Evolutionary conservation across 176 grass and related monocot species (phyloP).

Genomic region (Hyparrhenia diplandra): DNA sequence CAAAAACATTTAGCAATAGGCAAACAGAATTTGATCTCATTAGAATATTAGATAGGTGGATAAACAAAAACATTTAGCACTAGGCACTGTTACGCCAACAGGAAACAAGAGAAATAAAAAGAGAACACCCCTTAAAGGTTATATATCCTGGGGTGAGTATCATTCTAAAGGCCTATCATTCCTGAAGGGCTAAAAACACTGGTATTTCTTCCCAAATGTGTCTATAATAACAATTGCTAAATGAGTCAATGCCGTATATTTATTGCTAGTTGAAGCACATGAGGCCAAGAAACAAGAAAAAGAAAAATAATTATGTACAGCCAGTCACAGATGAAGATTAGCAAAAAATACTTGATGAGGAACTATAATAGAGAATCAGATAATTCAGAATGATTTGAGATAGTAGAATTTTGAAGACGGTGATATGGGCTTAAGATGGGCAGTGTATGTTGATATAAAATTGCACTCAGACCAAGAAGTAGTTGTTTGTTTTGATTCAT

Average conservation of each 20-base stretch:
- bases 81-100: neutral
- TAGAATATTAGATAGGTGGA: neutral
- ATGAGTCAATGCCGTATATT: neutral
- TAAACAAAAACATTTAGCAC: neutral
- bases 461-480: neutral
- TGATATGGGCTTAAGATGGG: neutral
- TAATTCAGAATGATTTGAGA: neutral
- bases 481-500: neutral
- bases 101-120: neutral
- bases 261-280: neutral
- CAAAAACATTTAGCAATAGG: neutral
- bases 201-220: neutral
- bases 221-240: neutral
- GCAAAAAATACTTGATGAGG: neutral
- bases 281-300: neutral
- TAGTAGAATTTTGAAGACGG: neutral
- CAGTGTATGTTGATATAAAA: neutral
- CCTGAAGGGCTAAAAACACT: neutral
- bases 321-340: neutral
- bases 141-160: neutral
- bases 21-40: neutral
- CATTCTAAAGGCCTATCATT: no score
- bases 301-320: neutral
- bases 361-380: neutral
- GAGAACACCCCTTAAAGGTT: neutral